These are phyloP conservation scores for Saccharomyces uvarum DNA, from an alignment of 1,139 yeast genomes.

Conservation along the genomic window DNA sequence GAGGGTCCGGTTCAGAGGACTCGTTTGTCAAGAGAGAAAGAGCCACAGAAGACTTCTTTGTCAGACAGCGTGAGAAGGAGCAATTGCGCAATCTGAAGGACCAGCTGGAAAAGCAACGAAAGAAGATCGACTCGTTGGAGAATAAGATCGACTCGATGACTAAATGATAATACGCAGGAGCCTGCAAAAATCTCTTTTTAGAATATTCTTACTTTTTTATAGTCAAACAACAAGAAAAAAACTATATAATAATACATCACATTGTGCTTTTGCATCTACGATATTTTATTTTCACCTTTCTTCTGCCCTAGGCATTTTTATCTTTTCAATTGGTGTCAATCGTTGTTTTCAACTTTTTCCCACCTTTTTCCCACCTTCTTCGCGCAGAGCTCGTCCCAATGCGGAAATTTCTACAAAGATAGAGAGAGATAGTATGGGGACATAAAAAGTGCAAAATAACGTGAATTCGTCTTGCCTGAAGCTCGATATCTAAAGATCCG, in stretches of 20 bases:
- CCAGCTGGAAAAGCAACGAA: constrained; percentile 45
- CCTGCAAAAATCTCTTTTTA: background rate
- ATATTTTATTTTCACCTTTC: background rate
- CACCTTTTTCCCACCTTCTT: background rate
- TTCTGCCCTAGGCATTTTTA: background rate
- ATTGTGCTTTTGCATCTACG: background rate
- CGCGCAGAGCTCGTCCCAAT: background rate
- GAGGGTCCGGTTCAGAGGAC: constrained; percentile 43
- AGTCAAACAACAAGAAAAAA: background rate
- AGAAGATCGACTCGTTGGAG: constrained; percentile 34
- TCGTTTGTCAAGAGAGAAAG: constrained; percentile 60
- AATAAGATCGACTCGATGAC: constrained; percentile 22
- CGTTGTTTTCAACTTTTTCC: background rate
- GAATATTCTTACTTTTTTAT: background rate
- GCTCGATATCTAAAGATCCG: background rate
- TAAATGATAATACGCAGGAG: constrained; percentile 6
- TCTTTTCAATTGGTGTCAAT: background rate
- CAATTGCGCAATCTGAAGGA: constrained; percentile 47
- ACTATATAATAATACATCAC: background rate
- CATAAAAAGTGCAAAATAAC: background rate
- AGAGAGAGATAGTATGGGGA: background rate
- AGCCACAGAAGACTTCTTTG: constrained; percentile 59
- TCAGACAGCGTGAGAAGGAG: constrained; percentile 56
- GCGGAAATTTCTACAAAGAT: background rate
- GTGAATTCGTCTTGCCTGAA: background rate